phyloP scores from a whole-genome alignment of 1,284 basidiomycete genomes.

The Athelia psychrophila region DNA sequence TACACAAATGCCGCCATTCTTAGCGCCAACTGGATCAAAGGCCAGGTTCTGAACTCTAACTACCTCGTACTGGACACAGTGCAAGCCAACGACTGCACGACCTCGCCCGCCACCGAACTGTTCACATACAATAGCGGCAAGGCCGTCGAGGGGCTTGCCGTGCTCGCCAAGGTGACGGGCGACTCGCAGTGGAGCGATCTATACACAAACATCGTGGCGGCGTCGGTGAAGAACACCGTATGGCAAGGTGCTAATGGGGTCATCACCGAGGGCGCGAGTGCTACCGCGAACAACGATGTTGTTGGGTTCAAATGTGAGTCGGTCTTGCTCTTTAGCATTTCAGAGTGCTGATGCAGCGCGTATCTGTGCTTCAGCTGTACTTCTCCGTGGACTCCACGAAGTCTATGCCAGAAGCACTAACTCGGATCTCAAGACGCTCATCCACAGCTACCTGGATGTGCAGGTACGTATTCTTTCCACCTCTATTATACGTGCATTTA shows the following conservation, averaged over 20 bases:
- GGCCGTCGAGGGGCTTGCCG: slow-evolving; percentile 45
- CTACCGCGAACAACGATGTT: slow-evolving; percentile 36
- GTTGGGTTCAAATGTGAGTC: slow-evolving; percentile 47
- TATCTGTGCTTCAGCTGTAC: slow-evolving; percentile 30
- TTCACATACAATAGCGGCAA: slow-evolving; percentile 56
- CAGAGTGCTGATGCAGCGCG: background rate
- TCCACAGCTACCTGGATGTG: slow-evolving; percentile 46
- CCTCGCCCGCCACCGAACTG: slow-evolving; percentile 37
- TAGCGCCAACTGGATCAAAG: slow-evolving; percentile 31
- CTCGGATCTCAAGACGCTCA: slow-evolving; percentile 31
- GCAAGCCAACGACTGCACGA: slow-evolving; percentile 39
- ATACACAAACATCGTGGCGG: slow-evolving; percentile 33
- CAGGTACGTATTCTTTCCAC: slow-evolving; percentile 29
- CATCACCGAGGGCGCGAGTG: slow-evolving; percentile 45
- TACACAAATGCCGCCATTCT: slow-evolving; percentile 1
- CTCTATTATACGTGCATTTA: too few relatives aligned
- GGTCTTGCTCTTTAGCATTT: background rate
- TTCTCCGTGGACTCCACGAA: slow-evolving; percentile 45
- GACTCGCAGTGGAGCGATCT: slow-evolving; percentile 36
- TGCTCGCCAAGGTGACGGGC: slow-evolving; percentile 39
- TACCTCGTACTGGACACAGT: slow-evolving; percentile 45
- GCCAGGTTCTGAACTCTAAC: slow-evolving; percentile 38
- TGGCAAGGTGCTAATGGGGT: slow-evolving; percentile 47
- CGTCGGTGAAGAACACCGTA: slow-evolving; percentile 34
- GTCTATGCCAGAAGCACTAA: slow-evolving; percentile 34